A percentile compares a stretch with the other conserved stretches of the same genome.
These are phyloP conservation scores for Stemphylium lycopersici DNA, from an alignment of 2,329 filamentous ascomycete species.

Conservation along the genomic window DNA sequence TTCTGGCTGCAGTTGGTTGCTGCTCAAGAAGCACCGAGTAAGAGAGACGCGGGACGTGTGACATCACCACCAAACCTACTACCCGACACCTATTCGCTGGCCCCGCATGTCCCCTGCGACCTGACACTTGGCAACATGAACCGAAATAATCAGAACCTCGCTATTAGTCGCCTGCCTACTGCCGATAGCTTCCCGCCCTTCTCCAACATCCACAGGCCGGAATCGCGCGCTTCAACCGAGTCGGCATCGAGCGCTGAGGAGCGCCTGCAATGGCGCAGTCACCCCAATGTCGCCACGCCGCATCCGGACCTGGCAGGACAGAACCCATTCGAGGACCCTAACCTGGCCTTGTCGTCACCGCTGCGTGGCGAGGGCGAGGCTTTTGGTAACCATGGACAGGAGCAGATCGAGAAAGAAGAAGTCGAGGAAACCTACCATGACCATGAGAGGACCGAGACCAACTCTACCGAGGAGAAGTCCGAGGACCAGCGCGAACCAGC, in stretches of 20 bases:
- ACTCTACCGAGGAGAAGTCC: conserved; percentile 5
- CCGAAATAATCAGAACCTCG: conserved; percentile 11
- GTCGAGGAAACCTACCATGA: conserved; percentile 4
- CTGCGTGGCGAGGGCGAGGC: background rate
- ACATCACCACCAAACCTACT: conserved; percentile 3
- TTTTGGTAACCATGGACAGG: background rate
- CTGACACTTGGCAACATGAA: conserved; percentile 14
- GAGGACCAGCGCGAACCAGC: background rate
- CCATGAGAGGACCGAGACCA: background rate
- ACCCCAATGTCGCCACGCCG: conserved; percentile 25
- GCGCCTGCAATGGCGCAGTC: conserved; percentile 34
- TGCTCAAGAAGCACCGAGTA: background rate
- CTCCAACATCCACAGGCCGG: background rate
- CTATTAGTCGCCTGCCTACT: conserved; percentile 9
- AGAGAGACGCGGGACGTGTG: background rate
- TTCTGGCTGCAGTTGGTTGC: background rate
- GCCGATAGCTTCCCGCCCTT: conserved; percentile 11
- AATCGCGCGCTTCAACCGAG: conserved; percentile 5
- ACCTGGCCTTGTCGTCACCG: conserved; percentile 1
- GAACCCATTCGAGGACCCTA: conserved; percentile 33
- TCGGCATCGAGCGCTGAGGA: conserved; percentile 29
- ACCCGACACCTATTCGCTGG: conserved; percentile 1
- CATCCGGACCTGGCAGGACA: conserved; percentile 8
- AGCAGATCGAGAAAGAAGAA: conserved; percentile 4
- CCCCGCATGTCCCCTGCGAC: conserved; percentile 12